Evolutionary conservation across 345 rosid species (phyloP).

Genomic region (Citrus mangshanensis): DNA sequence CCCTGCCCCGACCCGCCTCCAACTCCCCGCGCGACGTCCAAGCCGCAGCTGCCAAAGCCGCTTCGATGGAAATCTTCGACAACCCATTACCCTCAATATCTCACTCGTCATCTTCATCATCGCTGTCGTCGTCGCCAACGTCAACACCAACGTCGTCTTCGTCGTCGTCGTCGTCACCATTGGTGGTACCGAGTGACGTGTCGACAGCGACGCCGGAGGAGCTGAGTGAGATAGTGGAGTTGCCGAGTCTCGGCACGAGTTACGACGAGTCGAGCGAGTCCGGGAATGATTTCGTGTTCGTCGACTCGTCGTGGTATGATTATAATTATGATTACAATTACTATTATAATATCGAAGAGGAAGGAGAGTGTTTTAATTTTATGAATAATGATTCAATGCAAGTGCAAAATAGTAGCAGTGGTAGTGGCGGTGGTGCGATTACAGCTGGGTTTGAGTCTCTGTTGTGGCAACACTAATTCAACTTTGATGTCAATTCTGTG

Average conservation of each 20-base stretch:
- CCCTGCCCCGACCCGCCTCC: slow-evolving; percentile 78
- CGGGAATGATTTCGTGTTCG: slow-evolving; percentile 53
- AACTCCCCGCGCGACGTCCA: slow-evolving; percentile 81
- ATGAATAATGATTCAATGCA: slow-evolving; percentile 28
- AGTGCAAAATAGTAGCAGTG: slow-evolving; percentile 5
- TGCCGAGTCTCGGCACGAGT: slow-evolving; percentile 65
- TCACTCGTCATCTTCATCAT: neutral
- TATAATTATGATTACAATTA: slow-evolving; percentile 27
- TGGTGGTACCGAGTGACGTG: slow-evolving; percentile 30
- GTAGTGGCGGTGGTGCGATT: slow-evolving; percentile 15
- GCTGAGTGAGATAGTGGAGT: slow-evolving; percentile 77
- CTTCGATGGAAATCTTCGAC: slow-evolving; percentile 50
- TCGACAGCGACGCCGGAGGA: slow-evolving; percentile 51
- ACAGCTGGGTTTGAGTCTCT: slow-evolving; percentile 33
- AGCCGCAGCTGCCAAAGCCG: slow-evolving; percentile 86
- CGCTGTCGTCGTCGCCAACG: slow-evolving; percentile 5
- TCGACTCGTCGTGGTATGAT: slow-evolving; percentile 53
- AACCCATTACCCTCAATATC: neutral
- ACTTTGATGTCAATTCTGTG: neutral
- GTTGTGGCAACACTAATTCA: slow-evolving; percentile 39
- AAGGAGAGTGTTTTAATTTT: slow-evolving; percentile 29
- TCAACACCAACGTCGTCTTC: slow-evolving; percentile 1
- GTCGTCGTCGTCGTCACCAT: slow-evolving; percentile 14
- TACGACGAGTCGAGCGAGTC: slow-evolving; percentile 41
- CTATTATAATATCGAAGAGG: slow-evolving; percentile 16